phyloP scores from a whole-genome alignment of 1,284 basidiomycete genomes.

The Irpex lacteus region DNA sequence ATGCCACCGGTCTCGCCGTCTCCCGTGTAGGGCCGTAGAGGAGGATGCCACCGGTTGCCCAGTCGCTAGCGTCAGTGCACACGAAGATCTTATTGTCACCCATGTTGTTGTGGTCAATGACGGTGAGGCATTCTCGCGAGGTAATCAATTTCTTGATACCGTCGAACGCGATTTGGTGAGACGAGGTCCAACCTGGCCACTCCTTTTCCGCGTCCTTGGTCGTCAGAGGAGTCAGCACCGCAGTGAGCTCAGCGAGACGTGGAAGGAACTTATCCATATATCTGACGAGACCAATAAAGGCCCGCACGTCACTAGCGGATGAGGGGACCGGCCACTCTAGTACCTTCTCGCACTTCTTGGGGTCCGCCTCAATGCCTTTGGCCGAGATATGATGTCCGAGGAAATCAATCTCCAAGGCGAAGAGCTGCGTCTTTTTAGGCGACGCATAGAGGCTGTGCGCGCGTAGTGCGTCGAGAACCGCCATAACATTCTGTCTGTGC shows the following conservation, averaged over 20 bases:
- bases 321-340: neutral
- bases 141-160: constrained; percentile 1
- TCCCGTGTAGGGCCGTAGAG: constrained; percentile 11
- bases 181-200: too few species aligned
- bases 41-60: constrained; percentile 7
- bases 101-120: constrained; percentile 9
- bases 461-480: neutral
- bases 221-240: neutral
- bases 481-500: too few species aligned
- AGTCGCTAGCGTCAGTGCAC: neutral
- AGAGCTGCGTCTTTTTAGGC: constrained; percentile 14
- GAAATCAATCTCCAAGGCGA: constrained; percentile 19
- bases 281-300: constrained; percentile 8
- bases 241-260: neutral
- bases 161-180: too few species aligned
- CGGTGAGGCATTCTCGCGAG: constrained; percentile 9
- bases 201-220: constrained; percentile 6
- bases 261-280: constrained; percentile 8
- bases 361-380: constrained; percentile 23
- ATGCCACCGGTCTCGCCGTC: constrained; percentile 9
- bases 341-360: constrained; percentile 12
- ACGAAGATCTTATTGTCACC: constrained; percentile 8
- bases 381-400: constrained; percentile 24
- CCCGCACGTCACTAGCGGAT: neutral
- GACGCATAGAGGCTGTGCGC: neutral